These are phyloP conservation scores for Bipolaris oryzae DNA, from an alignment of 2,329 filamentous ascomycete species.

Conservation along the genomic window DNA sequence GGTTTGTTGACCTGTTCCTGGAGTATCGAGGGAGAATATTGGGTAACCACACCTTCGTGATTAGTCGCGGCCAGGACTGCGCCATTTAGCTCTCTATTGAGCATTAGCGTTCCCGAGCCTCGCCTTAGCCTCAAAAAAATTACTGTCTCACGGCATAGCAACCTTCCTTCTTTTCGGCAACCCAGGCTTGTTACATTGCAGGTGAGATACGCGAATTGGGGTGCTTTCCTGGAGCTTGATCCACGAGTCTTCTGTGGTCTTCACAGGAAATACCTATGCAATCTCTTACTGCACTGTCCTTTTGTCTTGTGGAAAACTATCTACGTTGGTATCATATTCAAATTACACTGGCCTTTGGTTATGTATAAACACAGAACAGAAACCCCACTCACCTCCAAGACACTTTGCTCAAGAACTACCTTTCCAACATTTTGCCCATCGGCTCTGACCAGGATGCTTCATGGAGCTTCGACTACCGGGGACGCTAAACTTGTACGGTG, in stretches of 20 bases:
- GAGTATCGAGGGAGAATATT: conserved; percentile 27
- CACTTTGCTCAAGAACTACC: not conserved
- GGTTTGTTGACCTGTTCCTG: conserved; percentile 28
- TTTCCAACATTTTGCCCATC: not conserved
- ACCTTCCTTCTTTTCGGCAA: not conserved
- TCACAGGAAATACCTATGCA: conserved; percentile 1
- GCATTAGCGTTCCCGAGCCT: conserved; percentile 17
- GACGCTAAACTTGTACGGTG: conserved; percentile 35
- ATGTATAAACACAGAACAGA: conserved; percentile 1
- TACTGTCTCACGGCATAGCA: conserved; percentile 1
- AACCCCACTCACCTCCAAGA: conserved; percentile 3
- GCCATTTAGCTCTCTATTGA: conserved; percentile 21
- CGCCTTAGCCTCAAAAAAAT: conserved; percentile 21
- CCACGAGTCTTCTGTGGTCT: conserved; percentile 11
- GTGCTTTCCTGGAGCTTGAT: conserved; percentile 8
- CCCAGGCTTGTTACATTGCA: conserved; percentile 14
- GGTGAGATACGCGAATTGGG: conserved; percentile 6
- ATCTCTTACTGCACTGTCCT: not conserved
- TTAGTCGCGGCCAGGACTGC: conserved; percentile 26
- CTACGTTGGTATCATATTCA: not conserved
- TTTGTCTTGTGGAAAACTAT: not conserved
- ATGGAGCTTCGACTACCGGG: conserved; percentile 16
- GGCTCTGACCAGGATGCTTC: not conserved
- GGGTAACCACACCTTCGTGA: conserved; percentile 19
- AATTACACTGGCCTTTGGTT: not conserved